Evolutionary conservation across 2,329 filamentous ascomycete species (phyloP), one percentile per base, ranked within the genome.

Genomic region (Fusarium domesticum): DNA sequence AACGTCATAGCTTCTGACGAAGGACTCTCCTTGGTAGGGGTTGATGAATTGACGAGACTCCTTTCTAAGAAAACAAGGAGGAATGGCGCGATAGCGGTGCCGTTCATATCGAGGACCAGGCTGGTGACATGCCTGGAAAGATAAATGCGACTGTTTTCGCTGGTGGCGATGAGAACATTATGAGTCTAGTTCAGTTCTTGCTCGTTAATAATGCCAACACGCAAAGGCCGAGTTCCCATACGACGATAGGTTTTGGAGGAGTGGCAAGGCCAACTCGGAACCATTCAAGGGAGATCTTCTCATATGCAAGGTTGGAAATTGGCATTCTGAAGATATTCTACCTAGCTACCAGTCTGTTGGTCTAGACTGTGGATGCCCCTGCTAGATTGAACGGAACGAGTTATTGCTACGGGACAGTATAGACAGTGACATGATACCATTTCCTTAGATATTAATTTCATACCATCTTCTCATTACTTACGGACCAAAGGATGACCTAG

Each of bases 271-370:
- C 16, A 31, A 36, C 16, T 28, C 8, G 7, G 20, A 36, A 14
- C 25, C 10, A 4, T 15, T 30, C 14, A 33, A 32, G 15, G 15
- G 39, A 14, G 20, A 32, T 15, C 7, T 42, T 31, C 19, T 42
- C 19, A 17, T 42, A 19, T 42, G 25, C 23, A 42, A 35, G 15
- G 39, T 36, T 18, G 39, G 39, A 18, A 28, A 20, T 6, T 42
- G 33, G 39, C 18, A 36, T 18, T 3, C 14, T 16, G 6, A 14
- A 12, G 18, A 14, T 15, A 4, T 42, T 16, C n/a, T 42, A 4
- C 17, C 39, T 16, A 37, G 39, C 23, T 36, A 31, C 17, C 16
- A 37, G 23, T 18, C 25, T 28, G 25, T 42, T n/a, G 39, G 36
- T 8, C 25, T 42, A 18, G 19, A 36, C 11, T 36, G 33, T 17